Conservation (phyloP, 257 asterid species). For the Henckelia pumila region DNA sequence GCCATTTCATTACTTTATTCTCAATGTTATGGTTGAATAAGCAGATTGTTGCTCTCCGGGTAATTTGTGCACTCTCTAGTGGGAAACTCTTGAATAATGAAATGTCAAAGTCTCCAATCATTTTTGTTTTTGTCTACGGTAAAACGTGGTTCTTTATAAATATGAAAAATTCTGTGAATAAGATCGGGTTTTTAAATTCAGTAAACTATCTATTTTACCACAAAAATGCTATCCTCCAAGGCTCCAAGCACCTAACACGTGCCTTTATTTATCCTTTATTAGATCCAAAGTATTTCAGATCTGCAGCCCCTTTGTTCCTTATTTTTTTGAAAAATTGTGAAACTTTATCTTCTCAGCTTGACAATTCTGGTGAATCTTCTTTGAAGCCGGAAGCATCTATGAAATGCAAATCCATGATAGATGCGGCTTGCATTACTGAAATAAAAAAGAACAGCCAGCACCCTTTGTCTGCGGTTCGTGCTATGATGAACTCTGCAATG, state of each 20-base stretch:
- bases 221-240: background rate
- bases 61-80: background rate
- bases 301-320: background rate
- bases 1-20: background rate
- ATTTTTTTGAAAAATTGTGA: too few relatives aligned
- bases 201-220: background rate
- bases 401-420: conserved; percentile 19
- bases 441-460: conserved; percentile 15
- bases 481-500: background rate
- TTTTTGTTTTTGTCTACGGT: background rate
- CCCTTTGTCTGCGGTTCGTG: background rate
- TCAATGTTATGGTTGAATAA: background rate
- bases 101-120: background rate
- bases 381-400: conserved; percentile 19
- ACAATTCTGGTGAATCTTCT: conserved; percentile 26
- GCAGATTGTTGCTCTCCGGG: background rate
- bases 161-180: too few relatives aligned
- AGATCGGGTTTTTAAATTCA: background rate
- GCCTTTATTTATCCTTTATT: background rate
- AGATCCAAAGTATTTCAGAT: background rate
- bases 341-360: conserved; percentile 27
- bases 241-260: background rate
- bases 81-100: background rate
- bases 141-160: background rate
- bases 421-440: conserved; percentile 6